Evolutionary conservation across 805 yeast genomes (phyloP), one percentile per base, ranked within the genome.

Genomic region (Gaillardinia entomophila): DNA sequence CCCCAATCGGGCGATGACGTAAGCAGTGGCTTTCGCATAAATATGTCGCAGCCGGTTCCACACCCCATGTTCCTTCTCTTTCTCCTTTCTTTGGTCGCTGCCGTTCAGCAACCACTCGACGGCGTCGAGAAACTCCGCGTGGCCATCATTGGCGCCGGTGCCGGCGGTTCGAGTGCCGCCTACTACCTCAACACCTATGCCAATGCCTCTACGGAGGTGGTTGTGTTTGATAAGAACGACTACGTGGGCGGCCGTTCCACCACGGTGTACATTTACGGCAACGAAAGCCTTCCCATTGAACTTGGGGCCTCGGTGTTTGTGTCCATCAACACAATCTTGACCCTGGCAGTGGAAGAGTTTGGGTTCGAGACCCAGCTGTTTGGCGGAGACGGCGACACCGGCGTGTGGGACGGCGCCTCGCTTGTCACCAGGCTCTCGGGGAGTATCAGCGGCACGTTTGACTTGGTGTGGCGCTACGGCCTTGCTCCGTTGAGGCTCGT

Each of bases 121-220:
- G n/a, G n/a, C n/a, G n/a, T n/a, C n/a, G n/a, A n/a, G n/a, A n/a
- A n/a, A n/a, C n/a, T n/a, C n/a, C n/a, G n/a, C 17, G 42, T 68
- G 12, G 74, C 73, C 2, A 60, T 69, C 16, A 54, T 68, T 18
- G 77, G 78, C 2, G 73, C 76, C 0, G 78, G 77, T 3, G 66
- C 77, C 3, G 75, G 71, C 7, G 77, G 78, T 1, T 48, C 74
- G 1, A 49, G 71, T 3, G 55, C 68, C n/a, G 68, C 77, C 3
- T 62, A 68, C 40, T 57, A 71, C 36, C 51, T 71, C 12, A 63
- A 66, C 24, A 58, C 55, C 28, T 68, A 46, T 40, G 52, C 68
- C 1, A 43, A 52, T 19, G 39, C 46, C 28, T 36, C 38, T 0
- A 65, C 43, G 36, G 53, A 70, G 30, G 52, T 72, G 30, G 64